Evolutionary conservation across 148 eudicot genomes (phyloP).

Genomic region (Euryodendron excelsum): DNA sequence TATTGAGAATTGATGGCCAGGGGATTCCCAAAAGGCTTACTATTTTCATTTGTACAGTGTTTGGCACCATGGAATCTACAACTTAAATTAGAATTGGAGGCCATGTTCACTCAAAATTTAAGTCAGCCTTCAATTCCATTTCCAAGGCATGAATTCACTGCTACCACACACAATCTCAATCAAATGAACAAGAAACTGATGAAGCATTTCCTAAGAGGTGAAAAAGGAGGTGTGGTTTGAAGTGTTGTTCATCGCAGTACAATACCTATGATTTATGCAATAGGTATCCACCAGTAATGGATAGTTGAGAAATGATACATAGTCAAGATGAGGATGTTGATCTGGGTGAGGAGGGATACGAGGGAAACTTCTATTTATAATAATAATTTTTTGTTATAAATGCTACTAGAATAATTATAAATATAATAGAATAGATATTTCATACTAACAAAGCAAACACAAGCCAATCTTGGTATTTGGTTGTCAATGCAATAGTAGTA

Average conservation of each 20-base stretch:
- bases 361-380: background rate
- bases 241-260: background rate
- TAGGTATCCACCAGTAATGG: background rate
- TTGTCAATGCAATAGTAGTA: no score
- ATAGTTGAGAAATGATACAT: background rate
- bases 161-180: background rate
- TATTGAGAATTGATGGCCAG: background rate
- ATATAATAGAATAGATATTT: no score
- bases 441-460: no score
- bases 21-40: background rate
- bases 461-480: no score
- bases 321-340: background rate
- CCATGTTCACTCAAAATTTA: background rate
- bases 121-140: background rate
- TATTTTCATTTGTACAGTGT: background rate
- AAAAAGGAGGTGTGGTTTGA: background rate
- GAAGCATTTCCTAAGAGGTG: background rate
- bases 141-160: background rate
- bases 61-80: background rate
- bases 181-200: background rate
- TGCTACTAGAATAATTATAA: no score
- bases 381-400: no score
- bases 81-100: background rate
- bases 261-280: background rate
- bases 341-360: background rate